Base-by-base conservation (phyloP, 23 red algal genomes). In the Gracilaria gracilis region DNA sequence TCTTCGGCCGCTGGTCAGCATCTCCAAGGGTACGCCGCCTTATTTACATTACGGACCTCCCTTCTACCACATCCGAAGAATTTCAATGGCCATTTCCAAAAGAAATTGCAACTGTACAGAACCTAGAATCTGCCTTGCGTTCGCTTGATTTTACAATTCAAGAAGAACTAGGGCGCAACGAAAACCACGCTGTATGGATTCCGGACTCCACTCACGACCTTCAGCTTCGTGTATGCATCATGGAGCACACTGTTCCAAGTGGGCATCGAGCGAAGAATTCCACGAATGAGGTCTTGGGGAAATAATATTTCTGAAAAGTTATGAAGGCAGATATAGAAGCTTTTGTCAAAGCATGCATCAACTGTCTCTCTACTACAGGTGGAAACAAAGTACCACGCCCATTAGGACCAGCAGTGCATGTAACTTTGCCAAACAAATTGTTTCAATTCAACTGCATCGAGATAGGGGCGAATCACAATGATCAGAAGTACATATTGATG, bases 361-460 rank as follows among this genome's bases (percentile, higher is more conserved):
- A 79, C 42, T 79, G 75, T 58, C 2, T 79, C 14, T 55, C 47
- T 16, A 55, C 75, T 7, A 50, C 23, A 2, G 38, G 28, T 25
- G 11, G 75, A 15, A 21, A 33, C 2, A 50, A 25, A 50, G 36
- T 79, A 2, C 75, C 75, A 17, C 38, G 75, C 13, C n/a, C 11
- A 8, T 58, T 79, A 25, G 75, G 75, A 32, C 8, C 47, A 3
- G 51, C 75, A 9, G 12, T 79, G 2, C 75, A 79, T 51, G 75
- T 8, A 3, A 58, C 51, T 32, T 39, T 20, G 15, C 75, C 75
- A 33, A 79, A 42, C 5, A 25, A 58, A 8, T 38, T 79, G 7
- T 25, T 79, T 17, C 75, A 79, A 20, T 79, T 50, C 75, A 9
- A 79, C 75, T 79, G 6, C 20, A 4, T 53, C 39, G 46, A 79